Conservation (phyloP, 108 stramenopile species). For the Epithemia pelagica region DNA sequence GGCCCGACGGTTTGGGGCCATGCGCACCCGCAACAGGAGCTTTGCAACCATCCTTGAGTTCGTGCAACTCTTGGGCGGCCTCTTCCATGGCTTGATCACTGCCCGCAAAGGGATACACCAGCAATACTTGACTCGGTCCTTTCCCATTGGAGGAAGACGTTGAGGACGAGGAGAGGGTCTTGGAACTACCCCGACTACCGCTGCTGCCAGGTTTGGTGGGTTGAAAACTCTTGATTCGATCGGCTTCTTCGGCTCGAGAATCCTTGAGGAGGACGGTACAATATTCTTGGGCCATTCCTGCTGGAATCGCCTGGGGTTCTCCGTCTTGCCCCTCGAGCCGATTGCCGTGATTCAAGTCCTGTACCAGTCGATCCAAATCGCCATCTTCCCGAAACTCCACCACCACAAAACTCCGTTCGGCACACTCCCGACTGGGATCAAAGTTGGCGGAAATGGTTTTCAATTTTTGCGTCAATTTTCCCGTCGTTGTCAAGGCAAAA, state of each 20-base stretch:
- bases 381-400: background rate
- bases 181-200: background rate
- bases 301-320: background rate
- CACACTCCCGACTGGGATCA: background rate
- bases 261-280: background rate
- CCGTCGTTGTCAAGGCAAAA: background rate
- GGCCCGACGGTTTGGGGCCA: conserved; percentile 19
- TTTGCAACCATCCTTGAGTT: background rate
- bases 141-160: conserved; percentile 2
- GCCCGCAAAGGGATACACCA: conserved; percentile 67
- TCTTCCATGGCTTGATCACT: conserved; percentile 32
- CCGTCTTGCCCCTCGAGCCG: background rate
- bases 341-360: background rate
- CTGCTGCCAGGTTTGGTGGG: background rate
- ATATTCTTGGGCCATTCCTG: background rate
- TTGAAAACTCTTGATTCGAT: conserved; percentile 3
- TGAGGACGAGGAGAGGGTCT: background rate
- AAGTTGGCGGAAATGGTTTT: background rate
- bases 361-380: background rate
- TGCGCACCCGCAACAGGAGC: conserved; percentile 3
- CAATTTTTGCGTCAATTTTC: background rate
- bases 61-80: conserved; percentile 26
- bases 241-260: background rate
- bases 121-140: conserved; percentile 31
- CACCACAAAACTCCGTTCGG: background rate